These are phyloP conservation scores for Rhododendron ferrugineum DNA, from an alignment of 148 eudicot species.

Conservation along the genomic window DNA sequence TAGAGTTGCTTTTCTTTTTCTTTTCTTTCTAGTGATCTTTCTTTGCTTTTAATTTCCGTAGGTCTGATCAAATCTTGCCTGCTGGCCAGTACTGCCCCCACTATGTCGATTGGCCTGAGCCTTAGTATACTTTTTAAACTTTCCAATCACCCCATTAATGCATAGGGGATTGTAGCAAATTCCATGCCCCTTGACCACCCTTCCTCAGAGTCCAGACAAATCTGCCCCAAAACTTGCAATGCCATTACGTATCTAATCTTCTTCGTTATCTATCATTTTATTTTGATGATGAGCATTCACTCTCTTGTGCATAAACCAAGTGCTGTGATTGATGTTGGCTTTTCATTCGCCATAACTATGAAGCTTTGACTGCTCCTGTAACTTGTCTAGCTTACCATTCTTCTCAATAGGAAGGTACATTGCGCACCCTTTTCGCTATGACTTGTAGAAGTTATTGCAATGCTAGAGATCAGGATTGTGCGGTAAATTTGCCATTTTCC, in stretches of 20 bases:
- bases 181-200: background rate
- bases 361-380: background rate
- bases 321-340: background rate
- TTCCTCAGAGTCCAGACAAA: background rate
- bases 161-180: background rate
- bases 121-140: background rate
- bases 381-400: background rate
- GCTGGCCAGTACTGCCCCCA: background rate
- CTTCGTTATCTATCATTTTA: background rate
- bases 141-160: background rate
- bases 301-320: background rate
- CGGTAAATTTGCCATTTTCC: too few species aligned
- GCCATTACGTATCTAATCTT: background rate
- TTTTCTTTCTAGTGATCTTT: background rate
- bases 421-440: background rate
- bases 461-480: background rate
- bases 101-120: background rate
- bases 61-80: background rate
- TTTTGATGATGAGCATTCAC: background rate
- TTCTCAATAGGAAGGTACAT: background rate
- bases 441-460: background rate
- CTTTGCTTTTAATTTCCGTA: background rate
- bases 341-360: background rate
- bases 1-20: background rate
- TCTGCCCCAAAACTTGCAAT: background rate